Percentiles rank a stretch among this genome's conserved stretches.
Evolutionary conservation across 1,284 basidiomycete species (phyloP).

Genomic region (Cutaneotrichosporon mucoides): DNA sequence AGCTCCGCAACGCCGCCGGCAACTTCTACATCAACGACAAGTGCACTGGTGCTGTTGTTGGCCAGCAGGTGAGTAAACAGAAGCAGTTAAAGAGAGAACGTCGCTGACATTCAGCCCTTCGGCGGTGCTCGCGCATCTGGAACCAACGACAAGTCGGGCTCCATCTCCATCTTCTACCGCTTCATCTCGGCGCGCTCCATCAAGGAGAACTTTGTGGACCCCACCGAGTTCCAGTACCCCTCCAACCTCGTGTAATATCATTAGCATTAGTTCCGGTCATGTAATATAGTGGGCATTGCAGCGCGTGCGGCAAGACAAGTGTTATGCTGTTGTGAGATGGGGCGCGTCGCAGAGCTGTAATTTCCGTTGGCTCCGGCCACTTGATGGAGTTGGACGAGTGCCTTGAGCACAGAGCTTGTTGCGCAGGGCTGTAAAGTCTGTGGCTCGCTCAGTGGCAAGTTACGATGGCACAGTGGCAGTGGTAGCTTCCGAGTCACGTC

Average conservation of each 20-base stretch:
- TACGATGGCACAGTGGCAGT: too few relatives aligned
- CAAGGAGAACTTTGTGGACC: slow-evolving; percentile 87
- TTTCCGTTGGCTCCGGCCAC: too few relatives aligned
- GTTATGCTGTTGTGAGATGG: too few relatives aligned
- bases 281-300: not conserved
- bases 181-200: slow-evolving; percentile 87
- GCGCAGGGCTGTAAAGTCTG: too few relatives aligned
- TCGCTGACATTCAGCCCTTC: slow-evolving; percentile 40
- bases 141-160: slow-evolving; percentile 97
- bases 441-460: too few relatives aligned
- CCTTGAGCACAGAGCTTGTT: too few relatives aligned
- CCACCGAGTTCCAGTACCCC: slow-evolving; percentile 75
- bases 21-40: slow-evolving; percentile 92
- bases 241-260: slow-evolving; percentile 65
- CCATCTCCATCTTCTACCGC: slow-evolving; percentile 81
- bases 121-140: slow-evolving; percentile 85
- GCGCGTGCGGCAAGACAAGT: too few relatives aligned
- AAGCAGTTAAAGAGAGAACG: too few relatives aligned
- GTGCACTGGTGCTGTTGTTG: slow-evolving; percentile 85
- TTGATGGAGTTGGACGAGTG: too few relatives aligned
- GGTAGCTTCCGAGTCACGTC: too few relatives aligned
- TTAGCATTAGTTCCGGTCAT: not conserved
- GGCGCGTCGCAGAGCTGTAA: too few relatives aligned
- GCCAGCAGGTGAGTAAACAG: slow-evolving; percentile 61
- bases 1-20: slow-evolving; percentile 67